phyloP scores from a whole-genome alignment of 192 early-diverging fungal species.

The Lobosporangium transversale region DNA sequence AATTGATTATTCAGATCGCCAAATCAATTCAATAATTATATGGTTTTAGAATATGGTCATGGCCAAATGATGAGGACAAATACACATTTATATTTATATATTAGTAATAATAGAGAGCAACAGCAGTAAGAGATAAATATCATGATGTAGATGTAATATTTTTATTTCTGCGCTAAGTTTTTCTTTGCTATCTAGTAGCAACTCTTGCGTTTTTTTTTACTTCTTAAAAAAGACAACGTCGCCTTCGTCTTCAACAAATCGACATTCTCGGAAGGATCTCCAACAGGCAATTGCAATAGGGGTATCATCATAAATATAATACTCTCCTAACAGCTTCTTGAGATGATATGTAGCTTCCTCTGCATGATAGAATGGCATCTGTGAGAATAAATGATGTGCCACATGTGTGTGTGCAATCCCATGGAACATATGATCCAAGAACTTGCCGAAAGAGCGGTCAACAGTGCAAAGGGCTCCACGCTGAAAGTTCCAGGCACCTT shows the following conservation, averaged over 20 bases:
- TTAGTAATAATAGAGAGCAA: too few relatives aligned
- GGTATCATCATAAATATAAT: conserved; percentile 82
- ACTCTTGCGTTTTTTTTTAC: too few relatives aligned
- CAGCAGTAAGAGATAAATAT: too few relatives aligned
- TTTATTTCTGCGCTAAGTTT: too few relatives aligned
- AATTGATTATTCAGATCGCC: too few relatives aligned
- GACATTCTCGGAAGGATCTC: conserved; percentile 73
- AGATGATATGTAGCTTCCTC: conserved; percentile 85
- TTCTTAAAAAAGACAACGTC: conserved; percentile 22
- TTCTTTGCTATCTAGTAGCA: too few relatives aligned
- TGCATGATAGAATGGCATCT: conserved; percentile 97
- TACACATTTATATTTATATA: too few relatives aligned
- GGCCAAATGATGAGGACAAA: too few relatives aligned
- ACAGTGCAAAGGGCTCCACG: conserved; percentile 89
- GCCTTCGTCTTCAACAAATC: conserved; percentile 79
- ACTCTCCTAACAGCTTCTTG: conserved; percentile 81
- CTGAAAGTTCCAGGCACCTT: conserved; percentile 88
- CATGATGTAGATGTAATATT: too few relatives aligned
- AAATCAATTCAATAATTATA: too few relatives aligned
- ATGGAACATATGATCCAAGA: conserved; percentile 81
- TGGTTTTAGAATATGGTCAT: too few relatives aligned
- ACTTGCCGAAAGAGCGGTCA: conserved; percentile 89
- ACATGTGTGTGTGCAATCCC: conserved; percentile 92
- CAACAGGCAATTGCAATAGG: conserved; percentile 75
- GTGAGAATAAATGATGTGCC: conserved; percentile 94